Base-by-base conservation (phyloP, 257 asterid genomes). In the Cinchona pubescens region DNA sequence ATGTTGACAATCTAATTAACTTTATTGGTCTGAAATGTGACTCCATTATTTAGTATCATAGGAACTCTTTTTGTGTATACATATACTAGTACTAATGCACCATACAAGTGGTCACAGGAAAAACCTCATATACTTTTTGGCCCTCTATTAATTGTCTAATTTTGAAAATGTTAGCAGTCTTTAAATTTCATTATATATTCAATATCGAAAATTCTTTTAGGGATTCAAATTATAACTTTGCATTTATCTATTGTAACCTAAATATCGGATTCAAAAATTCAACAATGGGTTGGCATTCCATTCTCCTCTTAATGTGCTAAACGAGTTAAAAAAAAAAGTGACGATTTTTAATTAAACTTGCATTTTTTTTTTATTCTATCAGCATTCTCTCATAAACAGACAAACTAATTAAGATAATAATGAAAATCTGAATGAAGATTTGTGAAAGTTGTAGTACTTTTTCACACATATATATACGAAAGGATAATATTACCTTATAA, bases 401-500 rank as follows among this genome's bases (percentile, higher is more conserved):
- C 61, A 69, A 69, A 69, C 48, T 30, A 7, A 69, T 69, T 30
- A 7, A 13, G 42, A 69, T 69, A 32, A 69, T 60, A 21, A 70
- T 32, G 63, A 70, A 70, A 48, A 11, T 19, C 16, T 48, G 62
- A 62, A 49, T 65, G 35, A 51, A 49, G 58, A 21, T 55, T 70
- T 32, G 32, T 29, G 19, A 14, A 23, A 48, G 3, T 45, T 69
- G 42, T 68, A 40, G 16, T 27, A n/a, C 56, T 68, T 68, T 69
- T 21, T 25, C 2, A 13, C 37, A 19, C n/a, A n/a, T n/a, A n/a
- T n/a, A n/a, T 21, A 30, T 48, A 27, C 25, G 16, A 27, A 29
- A 14, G 61, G 74, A 70, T 70, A 19, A 37, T 37, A 65, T 65
- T n/a, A 65, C 70, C 51, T 65, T 65, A 65, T 40, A 2, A 25